Conservation (phyloP, 805 yeast species). For the Cyberlindnera japonica region DNA sequence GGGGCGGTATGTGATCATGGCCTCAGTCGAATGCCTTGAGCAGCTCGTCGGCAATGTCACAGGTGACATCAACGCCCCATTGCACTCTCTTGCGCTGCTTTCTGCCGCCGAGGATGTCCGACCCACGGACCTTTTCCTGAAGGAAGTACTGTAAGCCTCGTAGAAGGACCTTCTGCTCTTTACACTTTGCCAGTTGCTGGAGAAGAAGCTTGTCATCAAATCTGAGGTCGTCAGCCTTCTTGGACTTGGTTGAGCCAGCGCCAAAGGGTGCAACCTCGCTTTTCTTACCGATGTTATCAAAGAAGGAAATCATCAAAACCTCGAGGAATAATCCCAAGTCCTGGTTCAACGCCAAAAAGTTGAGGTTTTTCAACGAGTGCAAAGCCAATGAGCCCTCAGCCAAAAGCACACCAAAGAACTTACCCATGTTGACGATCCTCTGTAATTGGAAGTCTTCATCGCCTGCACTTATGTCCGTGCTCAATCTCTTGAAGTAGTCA, state of each 20-base stretch:
- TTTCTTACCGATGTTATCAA: conserved; percentile 61
- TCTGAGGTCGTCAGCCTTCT: conserved; percentile 31
- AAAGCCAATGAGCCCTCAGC: conserved; percentile 72
- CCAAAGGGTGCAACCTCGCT: conserved; percentile 41
- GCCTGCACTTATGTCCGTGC: conserved; percentile 32
- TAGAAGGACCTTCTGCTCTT: conserved; percentile 53
- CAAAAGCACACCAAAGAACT: conserved; percentile 73
- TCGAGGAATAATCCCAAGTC: conserved; percentile 72
- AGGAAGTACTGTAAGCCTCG: conserved; percentile 67
- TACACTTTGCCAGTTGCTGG: conserved; percentile 50
- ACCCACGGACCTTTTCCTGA: conserved; percentile 40
- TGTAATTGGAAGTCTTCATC: conserved; percentile 56
- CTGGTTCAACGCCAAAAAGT: conserved; percentile 58
- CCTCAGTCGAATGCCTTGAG: conserved; percentile 19
- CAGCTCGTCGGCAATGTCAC: conserved; percentile 50
- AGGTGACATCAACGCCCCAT: conserved; percentile 62
- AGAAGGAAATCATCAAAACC: conserved; percentile 61
- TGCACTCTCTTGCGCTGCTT: conserved; percentile 53
- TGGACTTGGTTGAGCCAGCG: conserved; percentile 30
- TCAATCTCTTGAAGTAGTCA: conserved; percentile 27
- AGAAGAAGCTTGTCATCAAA: conserved; percentile 48
- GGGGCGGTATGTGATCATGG: no score
- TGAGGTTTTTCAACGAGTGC: conserved; percentile 67
- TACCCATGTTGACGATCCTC: conserved; percentile 67
- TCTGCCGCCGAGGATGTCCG: conserved; percentile 49